Percentiles rank a stretch among this genome's conserved stretches.
Evolutionary conservation across 306 rosid genomes (phyloP).

Genomic region (Cucumis sativus): DNA sequence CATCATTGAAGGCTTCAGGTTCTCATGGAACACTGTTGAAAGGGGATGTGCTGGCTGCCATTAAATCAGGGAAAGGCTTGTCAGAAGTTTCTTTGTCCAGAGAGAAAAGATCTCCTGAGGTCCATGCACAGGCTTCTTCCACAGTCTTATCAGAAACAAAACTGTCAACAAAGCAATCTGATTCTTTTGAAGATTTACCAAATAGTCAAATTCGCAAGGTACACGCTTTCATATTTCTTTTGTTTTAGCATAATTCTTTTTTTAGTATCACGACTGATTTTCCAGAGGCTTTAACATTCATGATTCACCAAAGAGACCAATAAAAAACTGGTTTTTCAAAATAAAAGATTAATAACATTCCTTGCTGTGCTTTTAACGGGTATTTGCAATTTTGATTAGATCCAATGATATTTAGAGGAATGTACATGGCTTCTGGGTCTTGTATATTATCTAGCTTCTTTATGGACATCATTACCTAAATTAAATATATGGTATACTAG

Average conservation of each 20-base stretch:
- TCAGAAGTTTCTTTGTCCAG: slow-evolving; percentile 40
- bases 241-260: not conserved
- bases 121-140: slow-evolving; percentile 24
- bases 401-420: not conserved
- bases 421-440: not conserved
- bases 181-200: slow-evolving; percentile 72
- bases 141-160: slow-evolving; percentile 27
- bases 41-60: slow-evolving; percentile 84
- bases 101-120: slow-evolving; percentile 41
- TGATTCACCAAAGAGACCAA: not conserved
- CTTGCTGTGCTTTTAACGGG: not conserved
- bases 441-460: not conserved
- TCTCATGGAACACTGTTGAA: slow-evolving; percentile 68
- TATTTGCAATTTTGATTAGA: not conserved
- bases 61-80: slow-evolving; percentile 59
- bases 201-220: slow-evolving; percentile 96
- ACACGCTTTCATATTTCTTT: slow-evolving; percentile 2
- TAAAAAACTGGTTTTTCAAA: not conserved
- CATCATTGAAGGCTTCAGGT: slow-evolving; percentile 71
- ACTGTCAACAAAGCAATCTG: slow-evolving; percentile 36
- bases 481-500: not conserved
- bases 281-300: not conserved
- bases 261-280: not conserved
- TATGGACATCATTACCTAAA: not conserved
- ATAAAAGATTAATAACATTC: not conserved